Base-by-base conservation (phyloP, 495 filamentous ascomycete genomes). In the Aspergillus saccharolyticus region DNA sequence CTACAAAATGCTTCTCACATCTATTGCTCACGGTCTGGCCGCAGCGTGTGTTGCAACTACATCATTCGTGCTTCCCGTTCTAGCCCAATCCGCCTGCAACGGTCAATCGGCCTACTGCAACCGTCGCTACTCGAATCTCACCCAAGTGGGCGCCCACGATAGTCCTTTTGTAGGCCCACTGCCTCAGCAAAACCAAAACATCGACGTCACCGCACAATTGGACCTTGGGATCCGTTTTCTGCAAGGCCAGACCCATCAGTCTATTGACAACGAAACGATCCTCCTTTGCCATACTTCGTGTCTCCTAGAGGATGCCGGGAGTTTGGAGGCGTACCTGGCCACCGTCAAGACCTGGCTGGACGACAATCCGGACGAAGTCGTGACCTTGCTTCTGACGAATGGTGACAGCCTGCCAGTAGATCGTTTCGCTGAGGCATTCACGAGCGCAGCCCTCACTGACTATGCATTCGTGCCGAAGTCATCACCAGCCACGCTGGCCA, bases 321-420 rank as follows among this genome's bases (percentile, higher is more conserved):
- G 75, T 1, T 72, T 91, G 6, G 56, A 74, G 22, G 58, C 64
- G 12, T 90, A 81, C 71, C 72, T 91, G n/a, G 48, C 55, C 5
- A 73, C 70, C 4, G 76, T 90, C 56, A 85, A 82, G 55, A 62
- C 53, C 14, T 90, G 87, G 86, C 78, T 90, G 58, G 85, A 87
- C 60, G 58, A 60, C 42, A 75, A 90, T 58, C 79, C 82, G 7
- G 77, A 83, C 66, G 88, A 90, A 53, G 85, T 90, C 12, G 75
- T 91, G 10, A 89, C 86, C 2, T 63, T 90, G 14, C 74, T 90
- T 3, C 70, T 90, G 17, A 86, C 87, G 15, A 90, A 90, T 67
- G 80, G 80, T 0, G 85, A 88, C 61, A 74, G 77, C 53, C 63
- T 81, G 16, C 57, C 67, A 16, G 74, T 77, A 9, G 62, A 69